Base-by-base conservation (phyloP, 2,329 filamentous ascomycete species). In the Claviceps digitariae region DNA sequence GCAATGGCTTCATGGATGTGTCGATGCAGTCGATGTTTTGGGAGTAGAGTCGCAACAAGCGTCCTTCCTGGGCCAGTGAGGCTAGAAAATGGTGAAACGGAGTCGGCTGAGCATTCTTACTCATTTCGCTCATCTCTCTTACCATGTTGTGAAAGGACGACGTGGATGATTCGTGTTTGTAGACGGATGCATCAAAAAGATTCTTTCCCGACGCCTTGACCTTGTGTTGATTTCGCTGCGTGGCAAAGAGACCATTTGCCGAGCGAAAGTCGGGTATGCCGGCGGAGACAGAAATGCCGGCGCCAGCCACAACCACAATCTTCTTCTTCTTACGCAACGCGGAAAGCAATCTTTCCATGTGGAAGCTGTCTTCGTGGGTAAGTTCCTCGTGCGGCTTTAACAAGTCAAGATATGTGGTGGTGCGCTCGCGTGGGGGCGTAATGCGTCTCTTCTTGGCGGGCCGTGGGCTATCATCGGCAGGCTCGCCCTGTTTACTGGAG, bases 21-120 rank as follows among this genome's bases (percentile, higher is more conserved):
- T 98, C 93, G 59, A 98, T 86, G 55, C 90, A 89, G 70, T 98
- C 93, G 36, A 98, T 91, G 61, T 98, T 98, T 65, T 98, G 93
- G 2, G 88, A 91, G 68, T 98, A 98, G 7, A 98, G 77, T 45
- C 93, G 87, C 64, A 96, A 74, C 25, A 98, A 72, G 21, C 93
- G 87, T 45, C 86, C 87, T 69, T 97, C 90, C 54, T 87, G 79
- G 4, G 91, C 88, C 23, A 98, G 76, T 3, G 90, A 91, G 48
- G 93, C 93, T 45, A 98, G 78, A 68, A 98, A 79, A 65, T 96
- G 87, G 72, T 98, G 93, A 65, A 98, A 98, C 2, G 82, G 76
- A 1, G 93, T 96, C 13, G 93, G 90, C 58, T 83, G 72, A 52
- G 91, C 90, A 50, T 77, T 77, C 60, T 83, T 82, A 23, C 88